These are phyloP conservation scores for Kwoniella heveanensis DNA, from an alignment of 768 basidiomycete genomes.

Conservation along the genomic window DNA sequence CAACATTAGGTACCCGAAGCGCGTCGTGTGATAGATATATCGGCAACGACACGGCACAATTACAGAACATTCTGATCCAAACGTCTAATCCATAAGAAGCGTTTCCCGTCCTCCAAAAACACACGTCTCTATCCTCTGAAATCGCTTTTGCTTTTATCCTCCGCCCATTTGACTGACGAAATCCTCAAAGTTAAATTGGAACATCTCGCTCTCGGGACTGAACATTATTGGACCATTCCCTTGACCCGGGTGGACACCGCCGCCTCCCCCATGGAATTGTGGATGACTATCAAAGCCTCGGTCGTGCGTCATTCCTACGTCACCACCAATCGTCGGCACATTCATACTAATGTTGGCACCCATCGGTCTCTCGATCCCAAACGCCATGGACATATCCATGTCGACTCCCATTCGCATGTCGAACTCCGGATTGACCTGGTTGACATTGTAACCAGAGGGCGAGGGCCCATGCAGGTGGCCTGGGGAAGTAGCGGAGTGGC, in stretches of 20 bases:
- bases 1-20: too few relatives aligned
- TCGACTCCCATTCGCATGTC: constrained; percentile 27
- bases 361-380: constrained; percentile 27
- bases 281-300: not conserved
- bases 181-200: constrained; percentile 33
- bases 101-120: too few relatives aligned
- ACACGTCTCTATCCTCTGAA: too few relatives aligned
- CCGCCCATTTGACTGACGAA: constrained; percentile 29
- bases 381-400: constrained; percentile 48
- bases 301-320: not conserved
- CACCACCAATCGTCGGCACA: not conserved
- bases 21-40: too few relatives aligned
- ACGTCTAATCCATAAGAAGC: too few relatives aligned
- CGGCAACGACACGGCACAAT: too few relatives aligned
- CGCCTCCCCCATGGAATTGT: constrained; percentile 11
- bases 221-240: constrained; percentile 12
- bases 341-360: not conserved
- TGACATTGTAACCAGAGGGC: not conserved
- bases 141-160: too few relatives aligned
- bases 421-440: not conserved
- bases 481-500: constrained; percentile 1
- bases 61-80: too few relatives aligned
- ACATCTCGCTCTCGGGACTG: constrained; percentile 20
- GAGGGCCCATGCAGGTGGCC: constrained; percentile 1
- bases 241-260: constrained; percentile 14